Evolutionary conservation across 202 grass and related monocot genomes (phyloP).

Genomic region (Carex sylvatica): DNA sequence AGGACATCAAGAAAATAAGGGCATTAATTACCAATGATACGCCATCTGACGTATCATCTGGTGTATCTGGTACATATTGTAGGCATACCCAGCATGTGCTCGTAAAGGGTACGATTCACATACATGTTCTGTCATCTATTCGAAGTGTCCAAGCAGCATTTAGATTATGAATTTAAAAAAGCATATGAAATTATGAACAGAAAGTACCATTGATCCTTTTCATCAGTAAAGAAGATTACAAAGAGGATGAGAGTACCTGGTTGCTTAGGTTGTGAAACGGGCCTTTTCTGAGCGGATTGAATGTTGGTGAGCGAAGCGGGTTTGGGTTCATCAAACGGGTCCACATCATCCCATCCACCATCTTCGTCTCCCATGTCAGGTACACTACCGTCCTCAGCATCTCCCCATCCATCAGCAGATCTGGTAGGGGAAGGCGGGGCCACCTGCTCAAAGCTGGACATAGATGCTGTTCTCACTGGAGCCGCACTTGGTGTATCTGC

Average conservation of each 20-base stretch:
- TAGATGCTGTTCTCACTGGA: conserved; percentile 41
- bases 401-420: conserved; percentile 84
- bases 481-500: conserved; percentile 34
- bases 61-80: not conserved
- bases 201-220: conserved; percentile 18
- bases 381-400: conserved; percentile 56
- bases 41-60: not conserved
- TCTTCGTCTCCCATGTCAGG: conserved; percentile 62
- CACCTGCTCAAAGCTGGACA: conserved; percentile 58
- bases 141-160: not conserved
- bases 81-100: not conserved
- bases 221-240: not conserved
- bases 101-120: not conserved
- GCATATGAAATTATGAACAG: not conserved
- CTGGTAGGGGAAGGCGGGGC: conserved; percentile 65
- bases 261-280: conserved; percentile 72
- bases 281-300: conserved; percentile 91
- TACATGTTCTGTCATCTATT: not conserved
- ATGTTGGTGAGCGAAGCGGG: conserved; percentile 63
- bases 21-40: not conserved
- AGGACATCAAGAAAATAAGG: not conserved
- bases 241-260: conserved; percentile 26
- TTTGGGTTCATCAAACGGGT: conserved; percentile 71
- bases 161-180: not conserved
- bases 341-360: conserved; percentile 95